phyloP scores from a whole-genome alignment of 2,329 filamentous ascomycete genomes.

The Mariannaea elegans region DNA sequence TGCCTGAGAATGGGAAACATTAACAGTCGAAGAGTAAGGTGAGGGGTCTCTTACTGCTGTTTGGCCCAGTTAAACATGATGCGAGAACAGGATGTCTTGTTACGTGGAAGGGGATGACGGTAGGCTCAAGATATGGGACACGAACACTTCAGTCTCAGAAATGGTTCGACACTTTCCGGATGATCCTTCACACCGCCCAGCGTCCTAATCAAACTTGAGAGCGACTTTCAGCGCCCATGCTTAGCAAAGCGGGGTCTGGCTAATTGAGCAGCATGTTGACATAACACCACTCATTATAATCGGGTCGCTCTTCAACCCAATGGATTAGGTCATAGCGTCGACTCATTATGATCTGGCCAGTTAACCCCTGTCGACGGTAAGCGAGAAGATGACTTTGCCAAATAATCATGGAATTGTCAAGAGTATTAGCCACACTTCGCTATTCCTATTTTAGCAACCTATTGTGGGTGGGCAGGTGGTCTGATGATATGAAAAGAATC shows the following conservation, averaged over 20 bases:
- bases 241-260: neutral
- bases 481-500: too few species aligned
- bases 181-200: neutral
- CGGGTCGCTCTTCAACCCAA: neutral
- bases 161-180: neutral
- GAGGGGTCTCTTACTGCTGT: conserved; percentile 72
- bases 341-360: neutral
- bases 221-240: neutral
- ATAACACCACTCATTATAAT: neutral
- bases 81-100: conserved; percentile 23
- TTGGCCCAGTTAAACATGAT: conserved; percentile 95
- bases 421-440: too few species aligned
- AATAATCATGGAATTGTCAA: too few species aligned
- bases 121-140: neutral
- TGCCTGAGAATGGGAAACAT: neutral
- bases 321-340: neutral
- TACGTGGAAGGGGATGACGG: neutral
- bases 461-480: too few species aligned
- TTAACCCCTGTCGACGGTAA: neutral
- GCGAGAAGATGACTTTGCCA: too few species aligned
- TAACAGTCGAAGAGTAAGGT: neutral
- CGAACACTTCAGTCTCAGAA: neutral
- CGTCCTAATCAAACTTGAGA: neutral
- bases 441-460: too few species aligned
- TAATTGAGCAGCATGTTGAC: neutral